A percentile compares a stretch with the other conserved stretches of the same genome.
Conservation (phyloP, 768 basidiomycete genomes). For the Holtermannia corniformis region DNA sequence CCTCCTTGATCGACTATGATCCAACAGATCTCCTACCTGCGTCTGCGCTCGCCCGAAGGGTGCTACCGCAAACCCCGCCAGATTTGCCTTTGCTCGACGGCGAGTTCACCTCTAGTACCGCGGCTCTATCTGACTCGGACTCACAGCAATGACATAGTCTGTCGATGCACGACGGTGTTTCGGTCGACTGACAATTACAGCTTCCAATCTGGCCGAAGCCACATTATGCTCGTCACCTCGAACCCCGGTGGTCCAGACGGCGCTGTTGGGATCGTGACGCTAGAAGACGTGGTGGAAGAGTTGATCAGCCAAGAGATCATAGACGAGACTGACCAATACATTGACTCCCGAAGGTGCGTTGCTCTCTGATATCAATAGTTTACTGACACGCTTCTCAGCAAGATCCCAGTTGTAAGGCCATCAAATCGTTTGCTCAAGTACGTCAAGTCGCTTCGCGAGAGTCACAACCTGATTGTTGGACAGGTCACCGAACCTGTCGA, state of each 20-base stretch:
- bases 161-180: slow-evolving; percentile 2
- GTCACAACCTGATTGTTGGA: not conserved
- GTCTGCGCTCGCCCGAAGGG: slow-evolving; percentile 20
- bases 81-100: slow-evolving; percentile 27
- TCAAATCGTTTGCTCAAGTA: slow-evolving; percentile 13
- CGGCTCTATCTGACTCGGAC: not conserved
- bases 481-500: not conserved
- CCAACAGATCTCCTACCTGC: slow-evolving; percentile 22
- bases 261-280: slow-evolving; percentile 29
- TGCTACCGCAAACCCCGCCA: slow-evolving; percentile 31
- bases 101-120: slow-evolving; percentile 4
- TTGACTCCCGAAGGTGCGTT: slow-evolving; percentile 32
- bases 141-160: slow-evolving; percentile 27
- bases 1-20: slow-evolving; percentile 29
- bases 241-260: slow-evolving; percentile 19
- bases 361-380: not conserved
- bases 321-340: slow-evolving; percentile 33
- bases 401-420: slow-evolving; percentile 28
- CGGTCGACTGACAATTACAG: slow-evolving; percentile 5
- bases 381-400: slow-evolving; percentile 16
- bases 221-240: slow-evolving; percentile 29
- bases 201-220: slow-evolving; percentile 35
- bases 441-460: not conserved
- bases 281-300: slow-evolving; percentile 38
- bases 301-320: slow-evolving; percentile 34